Evolutionary conservation across 352 stramenopile genomes (phyloP), one percentile per base, ranked within the genome.

Genomic region (Phytophthora crassamura): DNA sequence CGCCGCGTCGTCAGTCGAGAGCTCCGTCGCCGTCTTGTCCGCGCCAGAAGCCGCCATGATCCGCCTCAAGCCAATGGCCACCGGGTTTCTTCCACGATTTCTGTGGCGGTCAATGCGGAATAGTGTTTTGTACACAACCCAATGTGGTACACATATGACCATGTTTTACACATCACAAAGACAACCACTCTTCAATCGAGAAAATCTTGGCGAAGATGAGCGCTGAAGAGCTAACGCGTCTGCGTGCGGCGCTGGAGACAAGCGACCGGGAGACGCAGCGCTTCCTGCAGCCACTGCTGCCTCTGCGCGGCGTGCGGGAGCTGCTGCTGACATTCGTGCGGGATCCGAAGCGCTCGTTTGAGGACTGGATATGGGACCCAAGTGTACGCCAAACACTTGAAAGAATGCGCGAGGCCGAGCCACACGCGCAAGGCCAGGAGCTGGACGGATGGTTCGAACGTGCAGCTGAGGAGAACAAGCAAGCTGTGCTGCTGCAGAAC

Each of bases 331-430:
- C 80, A 39, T 95, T 95, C 50, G 49, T 92, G 40, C 69, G 52
- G 20, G 85, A 95, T 47, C 5, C 46, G 15, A 83, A 75, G 33
- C 76, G 80, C 12, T 74, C 74, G 33, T 91, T 95, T 50, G 74
- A 84, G 45, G 83, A 94, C 53, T 91, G 86, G 77, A 74, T 95
- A 1, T 93, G 84, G 85, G 85, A 95, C 48, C 72, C 83, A 0
- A 64, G 68, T 10, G 77, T 89, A 28, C 85, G 74, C 9, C 70
- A 89, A 41, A 72, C 89, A 18, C 69, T 95, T 9, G 22, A 72
- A 0, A 64, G 67, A 5, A 69, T 95, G 54, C 75, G 82, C 18
- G 59, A 72, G 14, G 32, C 40, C 2, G 66, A 76, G 11, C 72
- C 74, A 2, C 64, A 63, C 16, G 34, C 71, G 28, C 62, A 79